phyloP scores from a whole-genome alignment of 2,329 filamentous ascomycete genomes.

The Talaromyces sp. region DNA sequence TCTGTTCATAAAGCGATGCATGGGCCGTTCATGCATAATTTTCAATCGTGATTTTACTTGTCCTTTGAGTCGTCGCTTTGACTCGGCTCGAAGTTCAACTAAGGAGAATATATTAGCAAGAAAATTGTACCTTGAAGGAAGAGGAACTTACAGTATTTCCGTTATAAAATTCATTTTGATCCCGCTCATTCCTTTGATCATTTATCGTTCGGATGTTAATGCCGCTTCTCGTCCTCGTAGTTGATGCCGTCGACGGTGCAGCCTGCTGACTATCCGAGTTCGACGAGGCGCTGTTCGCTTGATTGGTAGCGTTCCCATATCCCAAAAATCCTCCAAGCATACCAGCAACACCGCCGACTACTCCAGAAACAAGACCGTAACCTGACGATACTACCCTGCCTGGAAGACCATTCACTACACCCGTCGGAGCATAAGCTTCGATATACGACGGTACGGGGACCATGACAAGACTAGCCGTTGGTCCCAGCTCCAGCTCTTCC shows the following conservation, averaged over 20 bases:
- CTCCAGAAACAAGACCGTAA: slow-evolving; percentile 44
- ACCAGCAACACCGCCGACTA: slow-evolving; percentile 42
- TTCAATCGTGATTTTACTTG: slow-evolving; percentile 21
- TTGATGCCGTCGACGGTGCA: neutral
- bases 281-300: neutral
- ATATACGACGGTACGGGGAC: slow-evolving; percentile 64
- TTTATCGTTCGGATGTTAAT: slow-evolving; percentile 52
- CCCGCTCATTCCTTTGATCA: slow-evolving; percentile 53
- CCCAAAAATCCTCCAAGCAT: slow-evolving; percentile 46
- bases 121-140: slow-evolving; percentile 21
- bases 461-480: slow-evolving; percentile 78
- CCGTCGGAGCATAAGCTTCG: slow-evolving; percentile 51
- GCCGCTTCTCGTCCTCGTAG: slow-evolving; percentile 19
- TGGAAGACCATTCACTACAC: slow-evolving; percentile 36
- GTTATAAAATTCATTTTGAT: slow-evolving; percentile 77
- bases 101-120: slow-evolving; percentile 5
- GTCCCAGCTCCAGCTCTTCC: slow-evolving; percentile 67
- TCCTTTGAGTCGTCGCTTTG: slow-evolving; percentile 57
- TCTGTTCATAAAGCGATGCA: neutral
- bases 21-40: neutral
- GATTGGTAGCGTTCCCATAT: slow-evolving; percentile 26
- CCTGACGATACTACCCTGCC: slow-evolving; percentile 42
- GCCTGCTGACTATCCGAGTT: slow-evolving; percentile 6
- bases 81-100: slow-evolving; percentile 68
- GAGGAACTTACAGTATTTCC: slow-evolving; percentile 70